Conservation (phyloP, 371 early-diverging fungal genomes). For the Haplosporangium sp. region DNA sequence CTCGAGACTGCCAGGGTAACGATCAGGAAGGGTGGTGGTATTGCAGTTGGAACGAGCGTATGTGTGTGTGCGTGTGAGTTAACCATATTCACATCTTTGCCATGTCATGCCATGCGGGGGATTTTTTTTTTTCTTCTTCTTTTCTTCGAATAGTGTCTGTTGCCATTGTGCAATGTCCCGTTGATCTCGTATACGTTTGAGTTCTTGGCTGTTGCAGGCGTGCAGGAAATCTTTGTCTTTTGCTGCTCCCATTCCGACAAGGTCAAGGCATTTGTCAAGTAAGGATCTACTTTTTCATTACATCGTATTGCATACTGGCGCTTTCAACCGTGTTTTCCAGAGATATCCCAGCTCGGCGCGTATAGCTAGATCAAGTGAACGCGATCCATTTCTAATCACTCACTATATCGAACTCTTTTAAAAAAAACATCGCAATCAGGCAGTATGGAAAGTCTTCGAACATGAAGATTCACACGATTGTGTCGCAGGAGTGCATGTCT, state of each 20-base stretch:
- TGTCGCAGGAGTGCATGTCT: slow-evolving; percentile 82
- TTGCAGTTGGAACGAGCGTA: too few species aligned
- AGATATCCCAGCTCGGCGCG: too few species aligned
- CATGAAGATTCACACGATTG: slow-evolving; percentile 78
- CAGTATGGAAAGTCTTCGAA: slow-evolving; percentile 60
- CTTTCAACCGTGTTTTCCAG: neutral
- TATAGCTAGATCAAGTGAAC: too few species aligned
- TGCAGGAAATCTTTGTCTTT: slow-evolving; percentile 88
- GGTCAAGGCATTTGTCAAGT: slow-evolving; percentile 88
- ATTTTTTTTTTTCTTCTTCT: slow-evolving; percentile 1
- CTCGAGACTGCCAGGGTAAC: slow-evolving; percentile 85
- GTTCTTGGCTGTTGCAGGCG: slow-evolving; percentile 84
- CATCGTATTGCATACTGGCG: neutral
- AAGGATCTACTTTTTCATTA: slow-evolving; percentile 23
- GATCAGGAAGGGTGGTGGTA: neutral
- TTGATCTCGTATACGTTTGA: slow-evolving; percentile 96
- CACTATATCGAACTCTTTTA: too few species aligned
- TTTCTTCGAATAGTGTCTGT: slow-evolving; percentile 74
- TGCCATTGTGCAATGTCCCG: slow-evolving; percentile 95
- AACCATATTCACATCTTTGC: too few species aligned
- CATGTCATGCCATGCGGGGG: too few species aligned
- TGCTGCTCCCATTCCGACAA: slow-evolving; percentile 87
- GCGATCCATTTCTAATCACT: neutral
- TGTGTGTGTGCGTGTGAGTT: too few species aligned
- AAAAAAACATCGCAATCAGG: slow-evolving; percentile 1